Conservation (phyloP, 176 grass and related monocot genomes). For the Themeda triandra region DNA sequence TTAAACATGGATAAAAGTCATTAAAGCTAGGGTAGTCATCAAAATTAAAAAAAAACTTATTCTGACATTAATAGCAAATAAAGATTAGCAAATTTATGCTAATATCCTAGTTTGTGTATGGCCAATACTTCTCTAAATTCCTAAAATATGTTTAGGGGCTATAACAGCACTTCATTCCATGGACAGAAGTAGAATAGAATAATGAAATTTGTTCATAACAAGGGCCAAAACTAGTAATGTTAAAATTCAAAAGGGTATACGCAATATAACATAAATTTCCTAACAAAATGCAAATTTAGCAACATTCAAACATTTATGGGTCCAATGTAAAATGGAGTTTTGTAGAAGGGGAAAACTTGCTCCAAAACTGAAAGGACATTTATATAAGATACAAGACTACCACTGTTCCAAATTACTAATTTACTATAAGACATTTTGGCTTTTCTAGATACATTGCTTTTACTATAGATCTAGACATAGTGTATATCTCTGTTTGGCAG, state of each 20-base stretch:
- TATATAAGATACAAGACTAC: not conserved
- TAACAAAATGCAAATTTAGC: not conserved
- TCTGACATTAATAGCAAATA: not conserved
- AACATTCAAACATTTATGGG: not conserved
- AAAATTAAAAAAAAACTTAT: not conserved
- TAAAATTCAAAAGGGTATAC: not conserved
- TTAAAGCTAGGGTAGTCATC: not conserved
- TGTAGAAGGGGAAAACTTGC: not conserved
- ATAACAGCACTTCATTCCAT: not conserved
- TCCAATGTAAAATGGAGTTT: not conserved
- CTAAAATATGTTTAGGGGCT: not conserved
- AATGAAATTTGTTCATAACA: not conserved
- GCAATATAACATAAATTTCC: too few species aligned
- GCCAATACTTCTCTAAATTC: not conserved
- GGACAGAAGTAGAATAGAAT: not conserved
- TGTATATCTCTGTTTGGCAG: too few species aligned
- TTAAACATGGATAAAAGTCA: not conserved
- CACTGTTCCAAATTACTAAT: not conserved
- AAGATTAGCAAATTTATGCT: not conserved
- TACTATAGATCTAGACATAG: not conserved
- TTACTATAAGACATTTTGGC: not conserved
- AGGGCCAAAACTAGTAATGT: not conserved
- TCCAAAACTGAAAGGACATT: too few species aligned
- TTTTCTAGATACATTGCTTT: not conserved
- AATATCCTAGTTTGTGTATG: not conserved